Evolutionary conservation across 805 yeast species (phyloP), one percentile per base, ranked within the genome.

Genomic region (Huiozyma sinensis): DNA sequence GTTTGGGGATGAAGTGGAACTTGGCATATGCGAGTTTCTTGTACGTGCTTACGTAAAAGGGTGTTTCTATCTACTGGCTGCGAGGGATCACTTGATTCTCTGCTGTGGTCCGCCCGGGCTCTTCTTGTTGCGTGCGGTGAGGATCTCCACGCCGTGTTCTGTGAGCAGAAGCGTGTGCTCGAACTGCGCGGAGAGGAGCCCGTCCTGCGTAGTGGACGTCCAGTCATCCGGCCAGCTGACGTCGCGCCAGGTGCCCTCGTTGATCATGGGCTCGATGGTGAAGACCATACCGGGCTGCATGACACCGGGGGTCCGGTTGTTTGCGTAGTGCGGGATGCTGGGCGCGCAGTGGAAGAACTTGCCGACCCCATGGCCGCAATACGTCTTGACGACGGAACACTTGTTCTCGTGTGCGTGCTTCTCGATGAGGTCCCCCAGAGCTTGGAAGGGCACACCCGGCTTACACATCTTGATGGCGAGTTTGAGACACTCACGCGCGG

Each of bases 181-280:
- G 56, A 92, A 92, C 65, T 92, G 98, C 0, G 98, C 97, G 55
- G 90, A 81, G 47, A 76, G 70, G 57, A 77, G 77, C 44, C 98
- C 98, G 60, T 92, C 98, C 36, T 79, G 79, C 12, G 98, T 92
- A 12, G 77, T 76, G 1, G 95, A 77, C 5, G 98, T 92, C 98
- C 98, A 92, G 64, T 86, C 83, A 64, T 92, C 98, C 3, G 98
- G 98, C 98, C 98, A 92, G 45, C 79, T 70, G 47, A 75, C 65
- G 64, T 89, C 97, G 57, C 76, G 76, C 68, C 76, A 82, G 0
- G 82, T 68, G 7, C 98, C 98, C 51, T 79, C 69, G 60, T 86
- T 83, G 53, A 92, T 76, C 98, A 92, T 92, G 39, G 98, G 98
- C 67, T 92, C 98, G 46, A 92, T 86, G 24, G 98, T 92, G 71